Conservation (phyloP, 768 basidiomycete genomes). For the Pleurotus eryngii region DNA sequence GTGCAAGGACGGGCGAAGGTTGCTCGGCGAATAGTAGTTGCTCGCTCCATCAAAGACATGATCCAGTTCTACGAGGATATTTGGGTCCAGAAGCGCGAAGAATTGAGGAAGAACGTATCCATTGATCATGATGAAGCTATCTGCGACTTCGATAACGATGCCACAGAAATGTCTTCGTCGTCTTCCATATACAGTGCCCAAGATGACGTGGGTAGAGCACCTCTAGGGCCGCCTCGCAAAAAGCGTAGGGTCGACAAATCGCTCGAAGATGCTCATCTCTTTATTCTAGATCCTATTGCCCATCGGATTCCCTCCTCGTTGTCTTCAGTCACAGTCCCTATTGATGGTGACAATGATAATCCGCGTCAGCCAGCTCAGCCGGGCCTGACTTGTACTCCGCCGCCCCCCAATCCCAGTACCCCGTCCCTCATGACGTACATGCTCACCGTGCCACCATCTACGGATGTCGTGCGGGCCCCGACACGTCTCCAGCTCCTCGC, state of each 20-base stretch:
- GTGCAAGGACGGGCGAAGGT: slow-evolving; percentile 55
- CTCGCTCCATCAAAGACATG: slow-evolving; percentile 66
- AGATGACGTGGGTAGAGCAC: slow-evolving; percentile 6
- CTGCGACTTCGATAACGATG: slow-evolving; percentile 14
- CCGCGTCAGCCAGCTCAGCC: no score
- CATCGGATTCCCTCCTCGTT: slow-evolving; percentile 19
- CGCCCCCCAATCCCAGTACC: slow-evolving; percentile 8
- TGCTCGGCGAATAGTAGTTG: slow-evolving; percentile 61
- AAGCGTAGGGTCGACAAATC: slow-evolving; percentile 28
- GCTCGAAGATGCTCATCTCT: slow-evolving; percentile 46
- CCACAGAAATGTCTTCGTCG: not conserved
- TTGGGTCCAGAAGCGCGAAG: slow-evolving; percentile 40
- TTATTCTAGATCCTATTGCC: slow-evolving; percentile 58
- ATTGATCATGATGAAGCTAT: slow-evolving; percentile 32
- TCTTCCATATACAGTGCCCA: not conserved
- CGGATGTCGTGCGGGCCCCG: slow-evolving; percentile 32
- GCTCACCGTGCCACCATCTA: slow-evolving; percentile 39
- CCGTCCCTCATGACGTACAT: slow-evolving; percentile 49
- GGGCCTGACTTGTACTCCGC: not conserved
- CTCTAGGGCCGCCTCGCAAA: slow-evolving; percentile 18
- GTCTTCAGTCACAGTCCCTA: not conserved
- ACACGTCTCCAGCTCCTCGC: slow-evolving; percentile 68
- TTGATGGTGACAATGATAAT: not conserved
- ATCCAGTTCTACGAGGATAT: slow-evolving; percentile 66
- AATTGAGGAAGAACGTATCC: slow-evolving; percentile 30